Evolutionary conservation across 768 basidiomycete genomes (phyloP).

Genomic region (Hygrophorus russula): DNA sequence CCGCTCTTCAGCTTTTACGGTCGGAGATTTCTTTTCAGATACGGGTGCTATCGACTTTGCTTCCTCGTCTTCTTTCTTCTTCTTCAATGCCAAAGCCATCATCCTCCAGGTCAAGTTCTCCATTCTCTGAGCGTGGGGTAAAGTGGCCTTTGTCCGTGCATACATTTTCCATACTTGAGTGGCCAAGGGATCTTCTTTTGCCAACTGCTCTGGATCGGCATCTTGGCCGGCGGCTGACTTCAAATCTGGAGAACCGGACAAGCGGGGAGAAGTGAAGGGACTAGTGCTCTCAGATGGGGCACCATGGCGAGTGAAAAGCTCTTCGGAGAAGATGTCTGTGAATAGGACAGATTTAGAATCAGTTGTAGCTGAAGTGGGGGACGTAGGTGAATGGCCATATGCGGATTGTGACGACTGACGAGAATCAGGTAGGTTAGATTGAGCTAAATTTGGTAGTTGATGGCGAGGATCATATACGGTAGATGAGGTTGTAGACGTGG

Average conservation of each 20-base stretch:
- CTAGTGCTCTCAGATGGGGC: constrained; percentile 32
- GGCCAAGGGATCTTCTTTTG: constrained; percentile 82
- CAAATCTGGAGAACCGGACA: constrained; percentile 62
- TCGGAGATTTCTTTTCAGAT: no score
- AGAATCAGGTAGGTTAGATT: constrained; percentile 20
- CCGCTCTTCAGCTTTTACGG: no score
- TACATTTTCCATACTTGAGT: constrained; percentile 98
- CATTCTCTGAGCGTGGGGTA: constrained; percentile 92
- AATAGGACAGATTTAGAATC: constrained; percentile 56
- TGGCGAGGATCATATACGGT: constrained; percentile 28
- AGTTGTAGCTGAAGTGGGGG: constrained; percentile 31
- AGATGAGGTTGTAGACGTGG: constrained; percentile 37
- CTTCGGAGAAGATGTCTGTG: constrained; percentile 60
- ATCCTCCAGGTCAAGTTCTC: constrained; percentile 98
- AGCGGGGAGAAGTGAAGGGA: constrained; percentile 52
- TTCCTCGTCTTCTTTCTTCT: constrained; percentile 70
- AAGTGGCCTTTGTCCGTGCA: constrained; percentile 74
- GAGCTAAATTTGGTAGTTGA: constrained; percentile 23
- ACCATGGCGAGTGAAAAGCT: constrained; percentile 37
- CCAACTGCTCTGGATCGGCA: constrained; percentile 51
- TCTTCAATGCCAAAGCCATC: constrained; percentile 93
- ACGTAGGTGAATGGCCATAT: constrained; percentile 28
- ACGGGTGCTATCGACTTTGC: constrained; percentile 11
- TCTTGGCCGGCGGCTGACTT: constrained; percentile 32
- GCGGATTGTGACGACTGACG: constrained; percentile 22